A percentile compares a stretch with the other conserved stretches of the same genome.
These are phyloP conservation scores for Quercus tomentella DNA, from an alignment of 331 rosid genomes.

Conservation along the genomic window DNA sequence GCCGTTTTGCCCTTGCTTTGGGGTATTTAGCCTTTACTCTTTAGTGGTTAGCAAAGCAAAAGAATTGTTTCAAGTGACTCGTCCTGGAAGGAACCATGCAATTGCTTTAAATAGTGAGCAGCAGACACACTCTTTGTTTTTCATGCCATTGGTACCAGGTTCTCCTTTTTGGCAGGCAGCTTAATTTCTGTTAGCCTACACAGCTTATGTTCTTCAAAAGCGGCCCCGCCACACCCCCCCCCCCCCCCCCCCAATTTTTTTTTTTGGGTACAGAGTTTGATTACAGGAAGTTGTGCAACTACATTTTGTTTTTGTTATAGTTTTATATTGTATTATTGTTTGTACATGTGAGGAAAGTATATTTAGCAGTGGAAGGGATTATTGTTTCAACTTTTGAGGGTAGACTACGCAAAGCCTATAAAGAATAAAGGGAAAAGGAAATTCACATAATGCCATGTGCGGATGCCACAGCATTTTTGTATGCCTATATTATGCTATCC, in stretches of 20 bases:
- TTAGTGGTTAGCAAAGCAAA: not conserved
- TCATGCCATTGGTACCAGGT: not conserved
- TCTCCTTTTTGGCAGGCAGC: not conserved
- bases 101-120: not conserved
- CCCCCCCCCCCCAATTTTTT: not conserved
- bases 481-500: not conserved
- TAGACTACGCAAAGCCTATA: not conserved
- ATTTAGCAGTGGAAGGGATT: not conserved
- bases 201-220: not conserved
- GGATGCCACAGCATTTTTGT: not conserved
- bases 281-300: not conserved
- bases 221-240: too few species aligned
- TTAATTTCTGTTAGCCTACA: not conserved
- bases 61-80: not conserved
- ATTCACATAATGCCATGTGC: not conserved
- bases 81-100: not conserved
- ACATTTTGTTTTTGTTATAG: not conserved
- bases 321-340: not conserved
- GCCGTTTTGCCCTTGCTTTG: not conserved
- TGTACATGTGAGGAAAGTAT: not conserved
- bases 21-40: not conserved
- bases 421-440: not conserved
- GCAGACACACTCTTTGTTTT: not conserved
- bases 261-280: not conserved
- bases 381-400: not conserved